Evolutionary conservation across 2,329 filamentous ascomycete species (phyloP), one percentile per base, ranked within the genome.

Genomic region (Trichophyton equinum): DNA sequence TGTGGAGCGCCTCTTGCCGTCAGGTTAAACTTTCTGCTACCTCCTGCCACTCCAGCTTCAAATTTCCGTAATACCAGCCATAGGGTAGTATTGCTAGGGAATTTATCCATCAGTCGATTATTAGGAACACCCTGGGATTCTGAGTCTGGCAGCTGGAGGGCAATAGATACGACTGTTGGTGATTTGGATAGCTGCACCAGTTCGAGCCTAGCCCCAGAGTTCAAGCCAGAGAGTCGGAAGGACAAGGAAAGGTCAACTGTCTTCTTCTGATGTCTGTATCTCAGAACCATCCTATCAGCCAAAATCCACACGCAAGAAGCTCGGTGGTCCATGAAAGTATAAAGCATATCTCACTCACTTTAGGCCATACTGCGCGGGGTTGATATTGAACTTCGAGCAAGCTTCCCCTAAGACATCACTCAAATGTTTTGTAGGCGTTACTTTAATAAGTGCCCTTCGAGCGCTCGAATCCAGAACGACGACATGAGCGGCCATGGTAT

Each of bases 41-140:
- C 78, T 57, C 79, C 84, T n/a, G 82, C 82, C 25, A 82, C 81
- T 38, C 82, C 85, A 64, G 87, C 87, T 74, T 99, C 94, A 66
- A 97, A 95, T 70, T 94, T 89, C 62, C 94, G 86, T 61, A 99
- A 72, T 30, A 97, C 79, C 66, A 90, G 83, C 94, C 94, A 99
- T 73, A 99, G 72, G 18, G 90, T 89, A 40, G 89, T 89, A 65
- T 89, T 87, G 72, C 88, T 95, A 1, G 91, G 85, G 63, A 97
- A 91, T 70, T 94, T 96, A 71, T 94, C 86, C 61, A 85, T 83
- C 46, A 95, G 75, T 33, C 91, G 84, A 25, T 85, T 83, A 65
- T 83, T 84, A 1, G 85, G 81, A 20, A 82, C 79, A 57, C 81
- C 78, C 51, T 77, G 78, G 20, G 81, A 84, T 70, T 94, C 87